A percentile compares a stretch with the other conserved stretches of the same genome.
Evolutionary conservation across 805 yeast species (phyloP).

Genomic region (Tetrapisispora iriomotensis): DNA sequence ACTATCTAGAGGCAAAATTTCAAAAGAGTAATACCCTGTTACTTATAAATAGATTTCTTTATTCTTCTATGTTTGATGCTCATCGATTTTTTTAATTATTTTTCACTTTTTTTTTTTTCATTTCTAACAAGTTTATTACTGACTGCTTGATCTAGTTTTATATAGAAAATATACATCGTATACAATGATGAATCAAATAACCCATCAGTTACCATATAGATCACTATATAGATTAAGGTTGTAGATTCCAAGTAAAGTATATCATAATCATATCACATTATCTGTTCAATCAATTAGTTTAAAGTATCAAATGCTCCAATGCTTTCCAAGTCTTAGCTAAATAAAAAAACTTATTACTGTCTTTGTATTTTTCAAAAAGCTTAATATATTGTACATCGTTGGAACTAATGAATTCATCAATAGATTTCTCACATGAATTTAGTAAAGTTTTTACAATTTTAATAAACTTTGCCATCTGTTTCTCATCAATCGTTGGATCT

Average conservation of each 20-base stretch:
- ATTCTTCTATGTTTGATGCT: background rate
- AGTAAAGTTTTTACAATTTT: background rate
- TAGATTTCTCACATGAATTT: background rate
- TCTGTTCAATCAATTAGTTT: background rate
- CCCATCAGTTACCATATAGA: no score
- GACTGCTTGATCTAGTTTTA: conserved; percentile 1
- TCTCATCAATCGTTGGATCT: conserved; percentile 1
- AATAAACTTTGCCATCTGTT: background rate
- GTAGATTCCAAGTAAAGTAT: no score
- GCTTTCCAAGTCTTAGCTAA: conserved; percentile 2
- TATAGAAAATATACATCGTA: no score
- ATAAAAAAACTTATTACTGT: background rate
- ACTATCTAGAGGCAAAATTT: background rate
- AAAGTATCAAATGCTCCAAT: background rate
- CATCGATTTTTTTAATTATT: background rate
- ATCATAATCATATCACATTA: no score
- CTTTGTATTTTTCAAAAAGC: background rate
- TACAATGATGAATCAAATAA: no score
- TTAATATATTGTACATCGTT: background rate
- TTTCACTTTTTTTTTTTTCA: background rate
- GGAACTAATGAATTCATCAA: background rate
- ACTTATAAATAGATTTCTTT: background rate
- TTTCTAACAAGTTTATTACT: no score
- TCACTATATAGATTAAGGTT: no score
- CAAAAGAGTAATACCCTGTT: background rate